Percentiles rank a stretch among this genome's conserved stretches.
These are phyloP conservation scores for Podaxis pistillaris DNA, from an alignment of 768 basidiomycete genomes.

Conservation along the genomic window DNA sequence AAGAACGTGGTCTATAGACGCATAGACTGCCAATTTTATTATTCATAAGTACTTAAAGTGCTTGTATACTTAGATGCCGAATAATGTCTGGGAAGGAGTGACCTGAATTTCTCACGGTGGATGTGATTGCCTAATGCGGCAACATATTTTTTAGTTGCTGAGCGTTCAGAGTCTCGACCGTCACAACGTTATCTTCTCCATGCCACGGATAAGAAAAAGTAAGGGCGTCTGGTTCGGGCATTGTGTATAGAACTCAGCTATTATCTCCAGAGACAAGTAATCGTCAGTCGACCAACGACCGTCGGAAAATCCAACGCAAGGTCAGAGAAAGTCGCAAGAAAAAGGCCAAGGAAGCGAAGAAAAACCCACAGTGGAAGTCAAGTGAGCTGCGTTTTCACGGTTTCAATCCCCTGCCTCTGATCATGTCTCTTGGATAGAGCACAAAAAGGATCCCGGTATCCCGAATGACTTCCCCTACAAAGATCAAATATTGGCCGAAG, in stretches of 20 bases:
- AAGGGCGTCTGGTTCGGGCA: slow-evolving; percentile 4
- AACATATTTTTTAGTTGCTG: neutral
- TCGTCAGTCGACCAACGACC: slow-evolving; percentile 69
- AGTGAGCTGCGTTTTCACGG: slow-evolving; percentile 47
- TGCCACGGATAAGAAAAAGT: slow-evolving; percentile 77
- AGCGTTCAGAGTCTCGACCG: neutral
- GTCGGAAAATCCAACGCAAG: slow-evolving; percentile 73
- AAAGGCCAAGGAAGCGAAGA: slow-evolving; percentile 69
- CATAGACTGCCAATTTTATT: neutral
- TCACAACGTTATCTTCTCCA: slow-evolving; percentile 21
- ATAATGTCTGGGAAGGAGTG: neutral
- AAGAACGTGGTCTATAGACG: neutral
- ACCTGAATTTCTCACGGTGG: slow-evolving; percentile 3
- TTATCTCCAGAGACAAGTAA: slow-evolving; percentile 73
- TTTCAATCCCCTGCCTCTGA: slow-evolving; percentile 6
- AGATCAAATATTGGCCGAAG: slow-evolving; percentile 89
- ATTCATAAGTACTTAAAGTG: no score
- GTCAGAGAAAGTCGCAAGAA: slow-evolving; percentile 77
- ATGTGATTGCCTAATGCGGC: neutral
- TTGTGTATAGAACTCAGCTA: slow-evolving; percentile 1
- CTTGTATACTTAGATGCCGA: neutral
- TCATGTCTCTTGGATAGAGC: slow-evolving; percentile 41
- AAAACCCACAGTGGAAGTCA: slow-evolving; percentile 84
- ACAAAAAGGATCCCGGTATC: slow-evolving; percentile 88
- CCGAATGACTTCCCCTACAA: slow-evolving; percentile 94